Base-by-base conservation (phyloP, 345 rosid genomes). In the Hibiscus mutabilis region DNA sequence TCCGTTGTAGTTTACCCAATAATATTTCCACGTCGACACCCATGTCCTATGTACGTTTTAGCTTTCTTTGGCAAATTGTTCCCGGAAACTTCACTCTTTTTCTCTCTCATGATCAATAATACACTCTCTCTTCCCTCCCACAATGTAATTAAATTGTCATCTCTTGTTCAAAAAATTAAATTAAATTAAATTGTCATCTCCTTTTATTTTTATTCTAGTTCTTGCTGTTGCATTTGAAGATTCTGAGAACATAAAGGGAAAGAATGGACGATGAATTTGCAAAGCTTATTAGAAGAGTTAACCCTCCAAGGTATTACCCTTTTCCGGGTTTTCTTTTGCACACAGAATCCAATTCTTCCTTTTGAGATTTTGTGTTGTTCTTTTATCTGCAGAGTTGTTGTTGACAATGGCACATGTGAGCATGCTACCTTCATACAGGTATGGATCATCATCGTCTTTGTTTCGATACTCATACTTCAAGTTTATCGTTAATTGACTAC, bases 401-500 rank as follows among this genome's bases (percentile, higher is more conserved):
- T 85, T 56, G 85, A 82, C 72, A 82, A 82, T 74, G 79, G 66
- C 53, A 79, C 67, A 47, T 80, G 81, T 69, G 78, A 75, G 44
- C 81, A 80, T 57, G 84, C 88, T 46, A 85, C 88, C 25, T 70
- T 85, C 35, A 77, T 85, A 29, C 83, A 80, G 83, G 88, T 82
- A 71, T 40, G 10, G 1, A 35, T 7, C 40, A 35, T 33, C 8
- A 6, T 33, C 1, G 40, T 35, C 40, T 35, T 7, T 6, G 40
- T 35, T 35, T 35, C 40, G 9, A 35, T 35, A 35, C 40, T 35
- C 40, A 1, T 35, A 6, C 40, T 35, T 35, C 1, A 35, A 35
- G 40, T 6, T 35, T 35, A 35, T 35, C 40, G 1, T 6, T 35
- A 29, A 7, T 35, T 6, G 40, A 35, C 40, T 35, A 31, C 3